Conservation (phyloP, 140 eudicot species). For the Artemisia princeps region DNA sequence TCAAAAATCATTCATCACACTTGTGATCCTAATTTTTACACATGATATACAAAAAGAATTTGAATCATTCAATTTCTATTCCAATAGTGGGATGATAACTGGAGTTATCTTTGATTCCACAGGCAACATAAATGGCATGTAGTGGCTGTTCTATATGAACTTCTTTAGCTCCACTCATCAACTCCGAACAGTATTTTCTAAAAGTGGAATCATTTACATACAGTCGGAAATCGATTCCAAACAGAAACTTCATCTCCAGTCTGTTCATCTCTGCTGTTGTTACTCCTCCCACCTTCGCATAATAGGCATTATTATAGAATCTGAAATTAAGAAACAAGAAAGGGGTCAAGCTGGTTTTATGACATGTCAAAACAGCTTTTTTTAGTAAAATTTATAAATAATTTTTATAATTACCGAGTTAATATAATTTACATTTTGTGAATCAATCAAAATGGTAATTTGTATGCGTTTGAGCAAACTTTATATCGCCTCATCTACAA, state of each 20-base stretch:
- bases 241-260: slow-evolving; percentile 61
- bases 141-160: slow-evolving; percentile 33
- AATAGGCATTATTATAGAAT: slow-evolving; percentile 67
- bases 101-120: slow-evolving; percentile 46
- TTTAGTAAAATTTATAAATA: too few relatives aligned
- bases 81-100: slow-evolving; percentile 34
- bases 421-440: too few relatives aligned
- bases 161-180: slow-evolving; percentile 35
- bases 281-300: slow-evolving; percentile 83
- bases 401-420: too few relatives aligned
- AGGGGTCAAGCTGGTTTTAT: too few relatives aligned
- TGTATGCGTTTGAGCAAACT: too few relatives aligned
- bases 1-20: neutral
- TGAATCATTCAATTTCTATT: slow-evolving; percentile 15
- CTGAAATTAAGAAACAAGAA: slow-evolving; percentile 31
- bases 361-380: too few relatives aligned
- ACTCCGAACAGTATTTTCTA: slow-evolving; percentile 37
- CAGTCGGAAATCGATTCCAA: slow-evolving; percentile 52
- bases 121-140: slow-evolving; percentile 26
- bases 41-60: neutral
- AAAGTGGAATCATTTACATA: slow-evolving; percentile 51
- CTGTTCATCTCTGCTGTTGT: slow-evolving; percentile 59
- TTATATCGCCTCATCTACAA: too few relatives aligned
- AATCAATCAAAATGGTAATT: too few relatives aligned
- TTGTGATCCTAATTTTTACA: slow-evolving; percentile 8